Base-by-base conservation (phyloP, 106 monocot genomes). In the Platanthera zijinensis region DNA sequence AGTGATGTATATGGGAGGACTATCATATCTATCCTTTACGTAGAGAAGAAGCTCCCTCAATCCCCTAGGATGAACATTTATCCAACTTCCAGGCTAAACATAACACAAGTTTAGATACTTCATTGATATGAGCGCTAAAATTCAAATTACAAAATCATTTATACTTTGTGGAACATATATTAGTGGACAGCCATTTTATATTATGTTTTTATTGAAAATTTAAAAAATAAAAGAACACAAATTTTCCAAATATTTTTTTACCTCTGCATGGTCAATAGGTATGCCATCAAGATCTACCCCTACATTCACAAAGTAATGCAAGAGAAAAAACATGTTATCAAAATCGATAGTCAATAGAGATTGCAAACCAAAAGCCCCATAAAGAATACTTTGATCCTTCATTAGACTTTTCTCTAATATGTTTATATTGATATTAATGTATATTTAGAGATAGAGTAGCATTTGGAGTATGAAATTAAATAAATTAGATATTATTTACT, bases 1-100 rank as follows among this genome's bases (percentile, higher is more conserved):
- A 30, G 78, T 78, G 11, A 78, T 70, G 69, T 69, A 78, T 11
- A 78, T 68, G 10, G 68, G 17, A 51, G 78, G 78, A 69, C 45
- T 50, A 17, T 61, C 39, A 69, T 76, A 76, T 76, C 62, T 28
- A 3, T 63, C 17, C 45, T 76, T 57, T 6, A 62, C 48, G 47
- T 76, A 76, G 6, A 61, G 48, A 15, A 76, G 59, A 49, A 76
- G 15, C 45, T 71, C 71, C 3, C 71, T 71, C 71, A 71, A 6
- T 48, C 71, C 71, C 18, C 71, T 71, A 4, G 71, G 76, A 49
- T 61, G 59, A 39, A 76, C 62, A 21, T 76, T 48, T n/a, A 76
- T 62, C 76, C 76, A 76, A 48, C 59, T 57, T 61, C 76, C 76
- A 71, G 71, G 71, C 71, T 28, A 13, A 68, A 0, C 15, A 62